Conservation (phyloP, 2,329 filamentous ascomycete species). For the Colletotrichum cordylinicola region DNA sequence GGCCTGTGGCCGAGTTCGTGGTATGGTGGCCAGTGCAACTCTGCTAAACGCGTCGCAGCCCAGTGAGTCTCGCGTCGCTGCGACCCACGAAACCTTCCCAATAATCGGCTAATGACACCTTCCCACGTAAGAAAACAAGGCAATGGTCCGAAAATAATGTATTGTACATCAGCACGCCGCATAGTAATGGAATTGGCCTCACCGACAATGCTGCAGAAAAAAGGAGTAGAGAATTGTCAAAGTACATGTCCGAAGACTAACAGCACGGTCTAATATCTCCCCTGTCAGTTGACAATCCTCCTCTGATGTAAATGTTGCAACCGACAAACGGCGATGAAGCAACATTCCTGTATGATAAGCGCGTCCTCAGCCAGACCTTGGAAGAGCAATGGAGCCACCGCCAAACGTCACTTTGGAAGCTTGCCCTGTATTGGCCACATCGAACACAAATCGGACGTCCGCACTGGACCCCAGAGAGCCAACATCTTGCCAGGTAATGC, state of each 20-base stretch:
- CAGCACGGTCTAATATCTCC: no score
- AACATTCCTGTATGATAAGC: background rate
- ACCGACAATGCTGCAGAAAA: background rate
- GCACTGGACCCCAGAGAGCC: background rate
- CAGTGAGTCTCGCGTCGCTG: background rate
- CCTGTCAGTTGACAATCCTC: background rate
- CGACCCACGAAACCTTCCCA: background rate
- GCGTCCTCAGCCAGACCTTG: background rate
- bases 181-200: rapidly evolving
- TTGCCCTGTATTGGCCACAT: background rate
- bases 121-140: background rate
- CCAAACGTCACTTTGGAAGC: background rate
- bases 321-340: background rate
- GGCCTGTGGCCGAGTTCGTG: background rate
- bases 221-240: background rate
- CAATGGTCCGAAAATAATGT: background rate
- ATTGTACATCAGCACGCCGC: background rate
- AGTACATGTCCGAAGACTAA: background rate
- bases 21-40: background rate
- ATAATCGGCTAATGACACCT: background rate
- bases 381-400: background rate
- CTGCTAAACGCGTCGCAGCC: background rate
- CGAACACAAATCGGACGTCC: background rate
- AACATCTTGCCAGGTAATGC: slow-evolving; percentile 31
- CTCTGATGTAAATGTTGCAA: background rate